Evolutionary conservation across 208 protist species (phyloP).

Genomic region (Leishmania tarentolae): DNA sequence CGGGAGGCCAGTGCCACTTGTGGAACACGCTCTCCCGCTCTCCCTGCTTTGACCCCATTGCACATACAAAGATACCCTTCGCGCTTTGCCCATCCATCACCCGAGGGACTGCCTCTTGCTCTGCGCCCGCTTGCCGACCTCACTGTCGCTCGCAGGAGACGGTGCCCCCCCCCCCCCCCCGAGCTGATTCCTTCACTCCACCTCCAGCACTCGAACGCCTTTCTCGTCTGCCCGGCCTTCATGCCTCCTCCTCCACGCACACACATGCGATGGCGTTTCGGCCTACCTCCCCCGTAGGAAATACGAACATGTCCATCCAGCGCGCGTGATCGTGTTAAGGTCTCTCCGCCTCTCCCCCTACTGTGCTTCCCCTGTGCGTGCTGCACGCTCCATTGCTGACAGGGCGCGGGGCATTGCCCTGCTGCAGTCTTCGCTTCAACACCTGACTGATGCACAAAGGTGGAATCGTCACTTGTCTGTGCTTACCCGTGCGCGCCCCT

Average conservation of each 20-base stretch:
- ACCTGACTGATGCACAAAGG: not conserved
- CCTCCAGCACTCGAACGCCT: not conserved
- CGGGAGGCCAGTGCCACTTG: not conserved
- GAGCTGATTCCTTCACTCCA: not conserved
- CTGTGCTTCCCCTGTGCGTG: not conserved
- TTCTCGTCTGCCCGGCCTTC: not conserved
- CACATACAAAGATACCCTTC: not conserved
- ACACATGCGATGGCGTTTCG: not conserved
- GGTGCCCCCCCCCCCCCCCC: too few species aligned
- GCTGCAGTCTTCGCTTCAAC: not conserved
- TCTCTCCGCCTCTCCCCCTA: too few species aligned
- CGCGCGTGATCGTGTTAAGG: not conserved
- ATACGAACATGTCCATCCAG: not conserved
- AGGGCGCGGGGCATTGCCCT: not conserved
- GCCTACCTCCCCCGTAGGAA: not conserved
- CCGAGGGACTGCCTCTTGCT: not conserved
- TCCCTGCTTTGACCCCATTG: not conserved
- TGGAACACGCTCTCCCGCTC: not conserved
- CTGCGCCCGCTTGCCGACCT: not conserved
- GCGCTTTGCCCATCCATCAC: not conserved
- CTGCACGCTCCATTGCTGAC: not conserved
- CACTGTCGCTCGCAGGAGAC: not conserved
- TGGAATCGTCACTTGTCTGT: not conserved
- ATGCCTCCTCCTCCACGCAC: not conserved
- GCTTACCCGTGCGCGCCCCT: not conserved